phyloP scores from a whole-genome alignment of 2,329 filamentous ascomycete genomes.

The Paramyrothecium sp. region DNA sequence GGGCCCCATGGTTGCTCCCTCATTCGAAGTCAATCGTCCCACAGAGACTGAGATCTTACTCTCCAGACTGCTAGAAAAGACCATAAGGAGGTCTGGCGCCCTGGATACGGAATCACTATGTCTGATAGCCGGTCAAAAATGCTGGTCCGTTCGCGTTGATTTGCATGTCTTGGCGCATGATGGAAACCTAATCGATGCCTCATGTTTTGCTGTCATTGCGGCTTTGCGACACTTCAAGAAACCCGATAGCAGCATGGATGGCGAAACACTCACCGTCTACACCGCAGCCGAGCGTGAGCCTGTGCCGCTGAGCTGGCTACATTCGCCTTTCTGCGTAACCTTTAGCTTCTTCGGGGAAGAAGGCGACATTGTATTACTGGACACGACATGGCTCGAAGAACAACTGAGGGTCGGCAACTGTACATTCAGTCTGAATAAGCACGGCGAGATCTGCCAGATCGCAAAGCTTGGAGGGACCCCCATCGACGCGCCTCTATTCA shows the following conservation, averaged over 20 bases:
- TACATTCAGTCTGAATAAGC: conserved; percentile 82
- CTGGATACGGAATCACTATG: conserved; percentile 96
- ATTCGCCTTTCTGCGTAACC: conserved; percentile 87
- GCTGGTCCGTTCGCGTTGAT: conserved; percentile 88
- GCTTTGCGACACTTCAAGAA: conserved; percentile 88
- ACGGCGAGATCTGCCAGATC: conserved; percentile 88
- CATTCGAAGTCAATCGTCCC: conserved; percentile 81
- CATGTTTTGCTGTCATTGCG: conserved; percentile 83
- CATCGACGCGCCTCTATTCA: conserved; percentile 74
- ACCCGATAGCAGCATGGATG: conserved; percentile 84
- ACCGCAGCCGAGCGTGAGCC: conserved; percentile 83
- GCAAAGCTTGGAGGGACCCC: conserved; percentile 85
- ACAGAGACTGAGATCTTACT: conserved; percentile 84
- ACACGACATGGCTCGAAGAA: conserved; percentile 73
- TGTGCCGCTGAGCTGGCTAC: conserved; percentile 84
- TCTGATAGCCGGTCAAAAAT: conserved; percentile 85
- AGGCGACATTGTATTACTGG: conserved; percentile 66
- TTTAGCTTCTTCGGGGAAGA: conserved; percentile 80
- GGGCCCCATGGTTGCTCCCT: conserved; percentile 86
- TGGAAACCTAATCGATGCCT: conserved; percentile 82
- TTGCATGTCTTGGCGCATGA: conserved; percentile 90
- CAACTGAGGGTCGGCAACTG: conserved; percentile 71
- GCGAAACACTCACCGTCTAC: conserved; percentile 82
- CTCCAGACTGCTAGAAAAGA: conserved; percentile 88
- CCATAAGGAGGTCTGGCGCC: conserved; percentile 85